Evolutionary conservation across 208 protist genomes (phyloP), one percentile per base, ranked within the genome.

Genomic region (Acanthamoeba polyphaga): DNA sequence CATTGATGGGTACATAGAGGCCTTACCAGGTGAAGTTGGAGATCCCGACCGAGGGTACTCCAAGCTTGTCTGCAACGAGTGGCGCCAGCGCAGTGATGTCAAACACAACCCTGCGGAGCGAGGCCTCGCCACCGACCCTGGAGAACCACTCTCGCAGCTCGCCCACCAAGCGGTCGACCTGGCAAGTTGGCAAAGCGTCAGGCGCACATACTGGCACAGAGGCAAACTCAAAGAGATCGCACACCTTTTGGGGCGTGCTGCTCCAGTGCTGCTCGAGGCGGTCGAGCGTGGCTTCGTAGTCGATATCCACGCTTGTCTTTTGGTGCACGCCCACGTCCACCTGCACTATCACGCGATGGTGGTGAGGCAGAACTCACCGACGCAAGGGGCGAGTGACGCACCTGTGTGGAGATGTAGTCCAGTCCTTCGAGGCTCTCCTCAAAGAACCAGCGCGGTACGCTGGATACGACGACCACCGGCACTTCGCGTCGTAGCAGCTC

Each of bases 251-350:
- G 0, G 51, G 13, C 17, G 53, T 82, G 5, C 38, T 29, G 46
- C 46, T 38, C 74, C 74, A 82, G 74, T 82, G 74, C 74, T 82
- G 74, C 22, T 82, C 24, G 10, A 82, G 74, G n/a, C 74, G 74
- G 2, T 53, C 74, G 38, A 82, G 74, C 32, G 74, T 82, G n/a
- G 32, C 9, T 19, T 82, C 74, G 74, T 82, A 82, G 74, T 82
- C 74, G 74, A 82, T 82, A 9, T 82, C 74, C 12, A 82, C 74
- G 38, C 74, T 82, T 38, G 74, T 82, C 38, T 82, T 82, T 27
- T 82, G 74, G 38, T 82, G 74, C 34, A 82, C 74, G 5, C 74
- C 74, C 0, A 82, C 74, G 46, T 82, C 74, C 43, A 82, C 74
- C 74, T 82, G 74, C 43, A 5, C 43, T 5, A 49, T 3, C 6